A percentile compares a stretch with the other conserved stretches of the same genome.
phyloP scores from a whole-genome alignment of 768 basidiomycete species.

The Lyophyllum decastes region DNA sequence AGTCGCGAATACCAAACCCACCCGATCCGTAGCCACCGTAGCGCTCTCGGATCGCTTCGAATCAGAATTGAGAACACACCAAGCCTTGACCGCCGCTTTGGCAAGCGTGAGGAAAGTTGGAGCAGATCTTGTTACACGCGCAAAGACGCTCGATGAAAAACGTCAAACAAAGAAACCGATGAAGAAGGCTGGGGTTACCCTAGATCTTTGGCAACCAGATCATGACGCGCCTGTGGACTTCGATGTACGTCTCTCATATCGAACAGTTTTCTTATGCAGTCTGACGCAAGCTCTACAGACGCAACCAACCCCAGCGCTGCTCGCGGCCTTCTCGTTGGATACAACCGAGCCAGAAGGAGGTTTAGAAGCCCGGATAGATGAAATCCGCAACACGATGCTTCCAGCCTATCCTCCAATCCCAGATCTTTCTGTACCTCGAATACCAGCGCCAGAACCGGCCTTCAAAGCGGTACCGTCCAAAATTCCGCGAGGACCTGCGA shows the following conservation, averaged over 20 bases:
- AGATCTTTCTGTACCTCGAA: slow-evolving; percentile 12
- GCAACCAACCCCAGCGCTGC: slow-evolving; percentile 19
- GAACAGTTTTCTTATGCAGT: background rate
- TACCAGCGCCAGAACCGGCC: background rate
- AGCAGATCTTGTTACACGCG: slow-evolving; percentile 5
- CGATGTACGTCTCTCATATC: slow-evolving; percentile 14
- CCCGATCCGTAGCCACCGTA: slow-evolving; percentile 10
- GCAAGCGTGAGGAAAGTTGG: slow-evolving; percentile 12
- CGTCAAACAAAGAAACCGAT: background rate
- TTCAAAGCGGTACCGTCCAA: background rate
- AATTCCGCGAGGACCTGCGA: slow-evolving; percentile 1
- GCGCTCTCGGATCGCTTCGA: slow-evolving; percentile 22
- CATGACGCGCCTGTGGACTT: slow-evolving; percentile 14
- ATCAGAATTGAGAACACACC: slow-evolving; percentile 24
- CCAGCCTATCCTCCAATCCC: slow-evolving; percentile 29
- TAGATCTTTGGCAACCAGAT: slow-evolving; percentile 20
- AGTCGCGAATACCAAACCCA: background rate
- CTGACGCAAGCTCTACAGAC: slow-evolving; percentile 11
- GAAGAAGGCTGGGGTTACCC: background rate
- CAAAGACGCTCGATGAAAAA: slow-evolving; percentile 3
- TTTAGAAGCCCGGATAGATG: slow-evolving; percentile 26
- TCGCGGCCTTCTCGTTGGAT: slow-evolving; percentile 20
- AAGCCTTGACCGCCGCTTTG: slow-evolving; percentile 24
- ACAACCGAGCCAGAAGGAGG: background rate
- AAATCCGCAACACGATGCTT: slow-evolving; percentile 26